Conservation (phyloP, 2,329 filamentous ascomycete genomes). For the Fusarium sp. region DNA sequence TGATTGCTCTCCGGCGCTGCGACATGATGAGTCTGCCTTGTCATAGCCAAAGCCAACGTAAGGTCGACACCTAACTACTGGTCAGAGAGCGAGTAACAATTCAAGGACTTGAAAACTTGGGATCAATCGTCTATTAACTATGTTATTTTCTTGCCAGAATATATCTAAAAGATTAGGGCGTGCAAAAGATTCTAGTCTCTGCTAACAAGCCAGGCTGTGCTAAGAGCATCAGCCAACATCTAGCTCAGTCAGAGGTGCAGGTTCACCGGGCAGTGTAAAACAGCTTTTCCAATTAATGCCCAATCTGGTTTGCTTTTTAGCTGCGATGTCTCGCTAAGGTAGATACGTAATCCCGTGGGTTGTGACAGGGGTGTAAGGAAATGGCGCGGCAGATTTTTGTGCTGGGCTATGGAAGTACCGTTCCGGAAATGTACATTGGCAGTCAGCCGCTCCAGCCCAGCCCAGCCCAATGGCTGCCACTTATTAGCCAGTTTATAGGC, state of each 20-base stretch:
- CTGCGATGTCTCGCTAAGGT: neutral
- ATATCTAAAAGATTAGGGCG: too few species aligned
- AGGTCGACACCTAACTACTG: too few species aligned
- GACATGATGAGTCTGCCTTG: too few species aligned
- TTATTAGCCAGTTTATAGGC: neutral
- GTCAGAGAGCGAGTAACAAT: too few species aligned
- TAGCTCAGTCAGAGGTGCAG: neutral
- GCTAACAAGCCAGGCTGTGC: too few species aligned
- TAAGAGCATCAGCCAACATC: too few species aligned
- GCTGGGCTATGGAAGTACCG: neutral
- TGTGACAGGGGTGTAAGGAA: neutral
- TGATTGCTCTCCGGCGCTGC: too few species aligned
- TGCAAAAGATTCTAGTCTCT: too few species aligned
- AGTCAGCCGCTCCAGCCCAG: neutral
- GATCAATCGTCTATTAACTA: too few species aligned
- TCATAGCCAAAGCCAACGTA: too few species aligned
- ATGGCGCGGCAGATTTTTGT: neutral
- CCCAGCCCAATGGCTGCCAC: neutral
- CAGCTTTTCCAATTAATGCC: neutral
- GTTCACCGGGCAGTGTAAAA: neutral
- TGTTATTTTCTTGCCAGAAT: too few species aligned
- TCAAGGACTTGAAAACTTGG: too few species aligned
- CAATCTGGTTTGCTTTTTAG: neutral
- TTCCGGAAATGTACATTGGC: neutral
- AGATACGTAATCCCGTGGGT: neutral